Percentiles rank a stretch among this genome's conserved stretches.
These are phyloP conservation scores for Raffaelea arxii DNA, from an alignment of 2,329 filamentous ascomycete genomes.

Conservation along the genomic window DNA sequence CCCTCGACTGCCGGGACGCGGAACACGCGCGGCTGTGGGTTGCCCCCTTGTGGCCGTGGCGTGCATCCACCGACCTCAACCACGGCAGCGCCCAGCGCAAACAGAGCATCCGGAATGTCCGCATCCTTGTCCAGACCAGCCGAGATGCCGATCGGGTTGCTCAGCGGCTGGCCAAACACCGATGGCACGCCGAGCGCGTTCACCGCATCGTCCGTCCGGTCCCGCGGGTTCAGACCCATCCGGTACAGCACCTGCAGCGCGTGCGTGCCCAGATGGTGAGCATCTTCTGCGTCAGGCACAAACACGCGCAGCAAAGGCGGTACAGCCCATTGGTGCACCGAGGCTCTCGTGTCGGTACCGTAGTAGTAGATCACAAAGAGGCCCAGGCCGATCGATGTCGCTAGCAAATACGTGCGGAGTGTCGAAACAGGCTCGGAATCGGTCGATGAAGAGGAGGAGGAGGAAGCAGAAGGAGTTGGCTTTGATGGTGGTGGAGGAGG, in stretches of 20 bases:
- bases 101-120: slow-evolving; percentile 74
- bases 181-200: slow-evolving; percentile 44
- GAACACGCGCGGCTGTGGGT: slow-evolving; percentile 81
- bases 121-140: slow-evolving; percentile 93
- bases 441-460: slow-evolving; percentile 11
- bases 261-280: slow-evolving; percentile 71
- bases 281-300: slow-evolving; percentile 75
- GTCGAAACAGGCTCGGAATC: slow-evolving; percentile 20
- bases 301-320: slow-evolving; percentile 56
- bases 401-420: slow-evolving; percentile 28
- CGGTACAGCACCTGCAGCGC: slow-evolving; percentile 63
- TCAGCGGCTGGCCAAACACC: slow-evolving; percentile 49
- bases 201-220: slow-evolving; percentile 46
- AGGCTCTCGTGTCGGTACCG: slow-evolving; percentile 64
- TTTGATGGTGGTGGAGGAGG: slow-evolving; percentile 14
- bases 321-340: slow-evolving; percentile 56
- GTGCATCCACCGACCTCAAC: slow-evolving; percentile 92
- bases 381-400: slow-evolving; percentile 29
- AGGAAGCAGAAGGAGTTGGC: no score
- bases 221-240: slow-evolving; percentile 70
- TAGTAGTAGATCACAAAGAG: slow-evolving; percentile 52
- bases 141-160: slow-evolving; percentile 89
- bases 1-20: slow-evolving; percentile 74
- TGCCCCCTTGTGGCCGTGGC: slow-evolving; percentile 77
- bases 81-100: slow-evolving; percentile 74